Percentiles rank a stretch among this genome's conserved stretches.
Conservation (phyloP, 257 asterid genomes). For the Nicotiana tabacum region DNA sequence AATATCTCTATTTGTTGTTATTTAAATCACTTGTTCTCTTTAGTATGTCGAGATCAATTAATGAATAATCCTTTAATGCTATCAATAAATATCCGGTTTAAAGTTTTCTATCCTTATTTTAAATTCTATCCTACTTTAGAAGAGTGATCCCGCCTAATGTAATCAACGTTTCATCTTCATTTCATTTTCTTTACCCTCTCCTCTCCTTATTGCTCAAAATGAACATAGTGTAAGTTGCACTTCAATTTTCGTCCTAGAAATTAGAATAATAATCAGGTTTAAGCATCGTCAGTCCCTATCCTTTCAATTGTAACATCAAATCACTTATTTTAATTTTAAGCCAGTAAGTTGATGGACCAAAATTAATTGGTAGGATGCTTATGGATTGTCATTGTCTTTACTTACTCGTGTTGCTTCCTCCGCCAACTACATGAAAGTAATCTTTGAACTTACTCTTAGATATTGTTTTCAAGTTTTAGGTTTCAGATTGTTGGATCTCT, state of each 20-base stretch:
- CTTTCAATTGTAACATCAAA: neutral
- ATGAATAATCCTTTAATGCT: too few relatives aligned
- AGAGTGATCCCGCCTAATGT: too few relatives aligned
- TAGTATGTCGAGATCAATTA: too few relatives aligned
- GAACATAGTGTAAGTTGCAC: neutral
- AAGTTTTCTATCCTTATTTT: too few relatives aligned
- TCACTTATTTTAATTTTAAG: neutral
- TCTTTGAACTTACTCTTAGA: neutral
- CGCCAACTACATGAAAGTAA: neutral
- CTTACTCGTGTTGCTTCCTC: conserved; percentile 2
- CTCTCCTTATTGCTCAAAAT: neutral
- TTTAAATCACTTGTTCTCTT: too few relatives aligned
- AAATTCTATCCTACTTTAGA: too few relatives aligned
- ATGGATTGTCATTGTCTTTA: neutral
- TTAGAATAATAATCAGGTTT: neutral
- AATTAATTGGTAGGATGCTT: neutral
- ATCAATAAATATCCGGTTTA: too few relatives aligned
- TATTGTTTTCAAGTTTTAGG: neutral
- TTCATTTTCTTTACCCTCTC: neutral
- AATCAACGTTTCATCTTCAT: too few relatives aligned
- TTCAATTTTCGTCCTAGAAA: neutral
- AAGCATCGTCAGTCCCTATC: neutral
- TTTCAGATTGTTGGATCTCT: neutral
- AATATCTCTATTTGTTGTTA: too few relatives aligned
- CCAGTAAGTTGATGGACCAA: neutral